Base-by-base conservation (phyloP, 495 filamentous ascomycete species). In the Neurospora terricola region DNA sequence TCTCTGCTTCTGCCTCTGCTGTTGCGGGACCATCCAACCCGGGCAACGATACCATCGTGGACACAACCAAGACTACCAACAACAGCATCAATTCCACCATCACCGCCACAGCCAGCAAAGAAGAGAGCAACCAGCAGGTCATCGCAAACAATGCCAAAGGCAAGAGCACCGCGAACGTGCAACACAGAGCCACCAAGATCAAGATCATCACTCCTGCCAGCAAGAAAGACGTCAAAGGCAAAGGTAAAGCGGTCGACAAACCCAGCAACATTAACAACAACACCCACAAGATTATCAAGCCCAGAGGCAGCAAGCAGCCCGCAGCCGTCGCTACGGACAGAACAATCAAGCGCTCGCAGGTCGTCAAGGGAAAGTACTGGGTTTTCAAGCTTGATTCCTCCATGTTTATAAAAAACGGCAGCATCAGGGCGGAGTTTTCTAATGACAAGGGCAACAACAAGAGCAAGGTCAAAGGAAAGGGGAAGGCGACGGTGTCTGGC, bases 361-460 rank as follows among this genome's bases (percentile, higher is more conserved):
- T 59, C 2, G 2, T n/a, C 54, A 62, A 62, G 12, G 23, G 0
- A 27, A 62, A 62, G 2, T 16, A 62, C 12, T 62, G 23, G 54
- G 54, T 14, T 30, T 62, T 30, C 23, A 62, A 62, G 54, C 23
- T 62, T 14, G 54, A 62, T 16, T 30, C 54, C 11, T 62, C 54
- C 21, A 14, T 62, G 54, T 62, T 62, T 12, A 59, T 0, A 1
- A 0, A 27, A 14, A 3, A 0, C 0, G 48, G 48, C 4, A 27
- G 21, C 0, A 14, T 59, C 48, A 59, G 2, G 5, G 4, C 4
- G 5, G 48, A 6, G 10, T 59, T 59, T 0, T 0, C 0, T 0
- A 1, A 3, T 3, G 21, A 2, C 5, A 59, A 59, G 11, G 45
- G 21, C n/a, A 54, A 54, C n/a, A 48, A 0, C n/a, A 9, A 10